Base-by-base conservation (phyloP, 2,329 filamentous ascomycete genomes). In the Fusarium globosum region DNA sequence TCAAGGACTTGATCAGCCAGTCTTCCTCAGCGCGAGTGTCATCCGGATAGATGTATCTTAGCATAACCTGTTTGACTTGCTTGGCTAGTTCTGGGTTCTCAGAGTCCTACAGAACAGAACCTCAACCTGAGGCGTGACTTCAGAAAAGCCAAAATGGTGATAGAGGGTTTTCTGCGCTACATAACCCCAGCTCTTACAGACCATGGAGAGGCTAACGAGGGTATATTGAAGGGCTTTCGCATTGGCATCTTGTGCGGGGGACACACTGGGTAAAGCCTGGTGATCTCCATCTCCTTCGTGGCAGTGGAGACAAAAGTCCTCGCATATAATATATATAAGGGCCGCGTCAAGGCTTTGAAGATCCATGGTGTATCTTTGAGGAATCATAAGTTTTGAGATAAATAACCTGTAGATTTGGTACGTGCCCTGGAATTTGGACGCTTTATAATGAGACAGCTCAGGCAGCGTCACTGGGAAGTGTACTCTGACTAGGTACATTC, bases 91-190 rank as follows among this genome's bases (percentile, higher is more conserved):
- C 23, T 38, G 48, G 43, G 0, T 43, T 71, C 4, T 48, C 20
- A 2, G 1, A 52, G 62, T 63, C 6, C 46, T 49, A 2, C 62
- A 72, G n/a, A 71, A 66, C 14, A 36, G 4, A 4, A 35, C 4
- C 16, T 48, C n/a, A 10, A 30, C 36, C 1, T 15, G 2, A 1
- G 10, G 18, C 0, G 9, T 18, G 1, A 12, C 5, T 13, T 49
- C 46, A n/a, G 39, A 20, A 12, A 53, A 58, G 1, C 68, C 69
- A 33, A 65, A 64, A 2, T 68, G 53, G 14, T 72, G 68, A 21
- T 68, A n/a, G 2, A 72, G 69, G 4, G 57, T 26, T 7, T 4
- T 43, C 7, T 71, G 68, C 10, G 69, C 63, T 15, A 72, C 42
- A 26, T 10, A 15, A 9, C 68, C 33, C 16, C 66, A 21, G n/a